Evolutionary conservation across 345 rosid genomes (phyloP), one percentile per base, ranked within the genome.

Genomic region (Salix purpurea): DNA sequence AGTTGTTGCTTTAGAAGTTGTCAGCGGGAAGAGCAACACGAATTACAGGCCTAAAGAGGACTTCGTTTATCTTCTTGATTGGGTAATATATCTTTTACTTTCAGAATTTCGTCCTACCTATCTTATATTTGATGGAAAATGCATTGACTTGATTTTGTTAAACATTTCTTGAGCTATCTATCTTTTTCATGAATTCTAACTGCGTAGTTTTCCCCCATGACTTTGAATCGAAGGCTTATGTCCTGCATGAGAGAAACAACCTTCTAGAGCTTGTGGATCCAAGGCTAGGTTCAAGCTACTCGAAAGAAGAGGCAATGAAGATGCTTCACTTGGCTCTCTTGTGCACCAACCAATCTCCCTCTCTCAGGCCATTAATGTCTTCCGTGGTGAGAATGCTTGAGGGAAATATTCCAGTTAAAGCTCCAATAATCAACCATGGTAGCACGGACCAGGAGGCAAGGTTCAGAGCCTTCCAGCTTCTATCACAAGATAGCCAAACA

Each of bases 41-140:
- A 94, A 89, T 76, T 94, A 92, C 86, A 86, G 96, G 87, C 98
- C 97, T 52, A 94, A 88, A 76, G 97, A 94, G 80, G 97, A 94
- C 80, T 91, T 91, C 76, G 92, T 94, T 50, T 92, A 92, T 84
- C 98, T 94, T 74, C 97, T 94, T 42, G 98, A 94, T 79, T 90
- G 93, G 96, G 96, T 91, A 86, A 80, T 68, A 37, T 44, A 28
- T 32, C 24, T 13, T 46, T 1, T 70, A 8, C 26, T 24, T 5
- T 39, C 26, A 24, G 26, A 24, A 24, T 24, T 24, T 24, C 26
- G 26, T 24, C 26, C 26, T 24, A 24, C 26, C 26, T 34, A 34
- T 26, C 26, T 14, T 50, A n/a, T 1, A 1, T 65, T 26, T 21
- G 5, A 7, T 6, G n/a, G 44, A 26, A 48, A 52, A 71, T 6